Conservation (phyloP, 2,329 filamentous ascomycete genomes). For the Chrysoporthe austroafricana region DNA sequence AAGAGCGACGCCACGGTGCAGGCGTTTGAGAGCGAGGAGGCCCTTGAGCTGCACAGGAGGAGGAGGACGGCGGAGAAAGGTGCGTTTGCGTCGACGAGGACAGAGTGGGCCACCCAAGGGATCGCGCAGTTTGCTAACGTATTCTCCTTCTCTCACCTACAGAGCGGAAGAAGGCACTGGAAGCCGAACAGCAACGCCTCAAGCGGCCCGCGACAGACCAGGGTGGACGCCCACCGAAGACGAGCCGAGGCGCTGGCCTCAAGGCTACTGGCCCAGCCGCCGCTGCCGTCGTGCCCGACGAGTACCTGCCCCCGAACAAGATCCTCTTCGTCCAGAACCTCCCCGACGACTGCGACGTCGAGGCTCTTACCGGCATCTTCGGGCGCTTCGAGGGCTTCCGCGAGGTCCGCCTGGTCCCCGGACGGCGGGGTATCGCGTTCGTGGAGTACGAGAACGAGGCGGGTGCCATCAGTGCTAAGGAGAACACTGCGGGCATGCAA, state of each 20-base stretch:
- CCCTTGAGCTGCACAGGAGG: conserved; percentile 85
- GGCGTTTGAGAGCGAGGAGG: conserved; percentile 72
- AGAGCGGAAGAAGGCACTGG: conserved; percentile 80
- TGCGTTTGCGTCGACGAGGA: conserved; percentile 39
- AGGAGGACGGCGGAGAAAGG: conserved; percentile 87
- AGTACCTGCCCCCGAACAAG: conserved; percentile 97
- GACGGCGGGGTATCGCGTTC: conserved; percentile 87
- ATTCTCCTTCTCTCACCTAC: conserved; percentile 6
- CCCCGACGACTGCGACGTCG: conserved; percentile 82
- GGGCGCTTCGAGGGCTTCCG: conserved; percentile 90
- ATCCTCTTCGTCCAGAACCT: conserved; percentile 93
- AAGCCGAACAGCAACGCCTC: conserved; percentile 76
- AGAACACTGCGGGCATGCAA: conserved; percentile 84
- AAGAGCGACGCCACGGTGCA: conserved; percentile 87
- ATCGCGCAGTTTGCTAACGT: conserved; percentile 11
- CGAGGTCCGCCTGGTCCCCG: conserved; percentile 88
- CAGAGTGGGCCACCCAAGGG: neutral
- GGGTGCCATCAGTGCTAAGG: conserved; percentile 90
- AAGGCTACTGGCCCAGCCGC: conserved; percentile 73
- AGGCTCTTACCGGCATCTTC: conserved; percentile 80
- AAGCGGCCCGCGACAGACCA: conserved; percentile 61
- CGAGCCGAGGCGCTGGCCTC: conserved; percentile 71
- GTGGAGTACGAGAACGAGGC: conserved; percentile 93
- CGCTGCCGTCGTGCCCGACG: conserved; percentile 84
- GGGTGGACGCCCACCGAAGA: conserved; percentile 66